phyloP scores from a whole-genome alignment of 257 asterid genomes.

The Penstemon davidsonii region DNA sequence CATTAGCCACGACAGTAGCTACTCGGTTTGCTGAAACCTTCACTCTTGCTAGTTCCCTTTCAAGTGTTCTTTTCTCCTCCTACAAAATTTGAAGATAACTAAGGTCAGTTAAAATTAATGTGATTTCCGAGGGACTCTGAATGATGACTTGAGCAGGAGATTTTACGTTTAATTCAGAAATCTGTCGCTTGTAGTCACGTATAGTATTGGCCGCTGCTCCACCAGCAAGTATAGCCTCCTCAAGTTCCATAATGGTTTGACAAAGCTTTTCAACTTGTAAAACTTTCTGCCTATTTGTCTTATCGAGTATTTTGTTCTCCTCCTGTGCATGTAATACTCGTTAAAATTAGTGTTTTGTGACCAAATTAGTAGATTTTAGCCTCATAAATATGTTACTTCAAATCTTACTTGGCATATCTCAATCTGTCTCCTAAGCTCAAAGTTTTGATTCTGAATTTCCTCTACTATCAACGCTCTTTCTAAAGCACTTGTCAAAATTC shows the following conservation, averaged over 20 bases:
- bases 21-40: conserved; percentile 84
- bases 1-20: conserved; percentile 82
- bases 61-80: conserved; percentile 89
- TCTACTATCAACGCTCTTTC: conserved; percentile 84
- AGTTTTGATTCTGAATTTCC: conserved; percentile 81
- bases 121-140: background rate
- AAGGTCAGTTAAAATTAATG: conserved; percentile 12
- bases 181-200: conserved; percentile 63
- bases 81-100: conserved; percentile 27
- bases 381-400: background rate
- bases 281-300: conserved; percentile 73
- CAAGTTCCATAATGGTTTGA: conserved; percentile 75
- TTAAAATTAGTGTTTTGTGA: conserved; percentile 12
- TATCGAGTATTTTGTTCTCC: conserved; percentile 80
- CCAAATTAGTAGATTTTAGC: background rate
- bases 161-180: conserved; percentile 65
- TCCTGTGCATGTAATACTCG: conserved; percentile 43
- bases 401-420: conserved; percentile 74
- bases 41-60: conserved; percentile 80
- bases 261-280: conserved; percentile 79
- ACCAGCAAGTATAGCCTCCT: conserved; percentile 85
- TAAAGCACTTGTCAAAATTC: conserved; percentile 65
- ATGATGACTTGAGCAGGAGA: conserved; percentile 1
- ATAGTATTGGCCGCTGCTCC: conserved; percentile 76
- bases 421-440: conserved; percentile 71